Evolutionary conservation across 306 rosid species (phyloP).

Genomic region (Glycine tomentella): DNA sequence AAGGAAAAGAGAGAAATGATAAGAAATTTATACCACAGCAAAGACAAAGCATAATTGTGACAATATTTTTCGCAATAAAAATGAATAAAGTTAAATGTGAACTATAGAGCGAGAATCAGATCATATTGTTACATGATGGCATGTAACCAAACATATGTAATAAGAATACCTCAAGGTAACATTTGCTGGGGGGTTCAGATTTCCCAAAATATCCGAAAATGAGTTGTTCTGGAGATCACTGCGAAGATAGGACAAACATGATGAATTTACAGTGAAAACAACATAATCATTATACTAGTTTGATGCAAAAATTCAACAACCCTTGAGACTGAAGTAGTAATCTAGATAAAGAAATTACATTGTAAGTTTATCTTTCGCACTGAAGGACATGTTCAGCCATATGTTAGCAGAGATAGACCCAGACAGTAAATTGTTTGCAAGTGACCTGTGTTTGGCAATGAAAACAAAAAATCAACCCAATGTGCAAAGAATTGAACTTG

Average conservation of each 20-base stretch:
- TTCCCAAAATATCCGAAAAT: constrained; percentile 56
- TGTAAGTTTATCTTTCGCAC: constrained; percentile 51
- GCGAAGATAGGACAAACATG: constrained; percentile 44
- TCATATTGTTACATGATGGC: constrained; percentile 9
- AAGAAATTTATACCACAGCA: constrained; percentile 29
- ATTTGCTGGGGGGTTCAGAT: constrained; percentile 60
- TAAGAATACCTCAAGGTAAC: constrained; percentile 74
- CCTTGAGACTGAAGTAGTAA: constrained; percentile 17
- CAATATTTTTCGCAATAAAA: constrained; percentile 12
- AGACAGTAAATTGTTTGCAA: constrained; percentile 58
- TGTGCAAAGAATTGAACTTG: constrained; percentile 5
- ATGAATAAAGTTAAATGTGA: constrained; percentile 30
- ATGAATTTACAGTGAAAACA: constrained; percentile 35
- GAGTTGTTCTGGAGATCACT: constrained; percentile 80
- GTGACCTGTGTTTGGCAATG: constrained; percentile 59
- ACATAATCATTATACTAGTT: constrained; percentile 22
- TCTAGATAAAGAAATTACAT: constrained; percentile 57
- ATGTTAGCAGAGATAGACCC: constrained; percentile 62
- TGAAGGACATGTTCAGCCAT: constrained; percentile 63
- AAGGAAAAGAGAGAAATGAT: constrained; percentile 33
- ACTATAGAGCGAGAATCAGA: constrained; percentile 22
- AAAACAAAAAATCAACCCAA: constrained; percentile 39
- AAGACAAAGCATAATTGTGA: constrained; percentile 24
- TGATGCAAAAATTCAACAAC: constrained; percentile 31
- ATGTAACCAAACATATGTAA: constrained; percentile 33